Evolutionary conservation across 805 yeast species (phyloP).

Genomic region (Lipomyces yamadae): DNA sequence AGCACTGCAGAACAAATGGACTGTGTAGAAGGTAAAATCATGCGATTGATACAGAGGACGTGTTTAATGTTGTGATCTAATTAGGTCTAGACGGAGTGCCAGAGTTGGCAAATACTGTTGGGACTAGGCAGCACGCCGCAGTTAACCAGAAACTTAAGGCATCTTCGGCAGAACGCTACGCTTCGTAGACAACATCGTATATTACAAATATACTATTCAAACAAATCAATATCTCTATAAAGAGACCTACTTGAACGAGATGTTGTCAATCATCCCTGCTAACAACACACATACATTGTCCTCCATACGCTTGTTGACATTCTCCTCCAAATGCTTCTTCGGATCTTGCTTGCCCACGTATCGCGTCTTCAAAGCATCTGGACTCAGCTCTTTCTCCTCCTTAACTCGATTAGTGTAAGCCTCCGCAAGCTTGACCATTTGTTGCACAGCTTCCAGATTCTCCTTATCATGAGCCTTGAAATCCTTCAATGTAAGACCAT

Average conservation of each 20-base stretch:
- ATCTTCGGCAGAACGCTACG: no score
- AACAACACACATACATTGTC: conserved; percentile 86
- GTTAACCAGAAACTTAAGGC: no score
- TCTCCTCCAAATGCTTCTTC: conserved; percentile 90
- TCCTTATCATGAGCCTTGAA: conserved; percentile 76
- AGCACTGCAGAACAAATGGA: neutral
- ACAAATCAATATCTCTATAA: neutral
- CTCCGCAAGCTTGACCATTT: conserved; percentile 87
- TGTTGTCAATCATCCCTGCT: conserved; percentile 87
- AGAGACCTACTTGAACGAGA: conserved; percentile 70
- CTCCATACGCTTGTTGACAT: conserved; percentile 84
- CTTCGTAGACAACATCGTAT: neutral
- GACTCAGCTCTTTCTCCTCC: conserved; percentile 87
- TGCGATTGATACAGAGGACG: neutral
- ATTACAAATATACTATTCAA: neutral
- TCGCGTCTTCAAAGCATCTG: conserved; percentile 89
- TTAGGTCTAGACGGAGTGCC: neutral
- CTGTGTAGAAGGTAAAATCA: neutral
- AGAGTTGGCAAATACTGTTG: neutral
- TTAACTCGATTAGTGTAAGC: conserved; percentile 86
- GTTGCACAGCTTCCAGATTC: conserved; percentile 72
- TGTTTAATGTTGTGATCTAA: neutral
- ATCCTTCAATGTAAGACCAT: conserved; percentile 80
- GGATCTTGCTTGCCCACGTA: conserved; percentile 99
- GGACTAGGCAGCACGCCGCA: no score